These are phyloP conservation scores for Silene noctiflora DNA, from an alignment of 179 eudicot species.

Conservation along the genomic window DNA sequence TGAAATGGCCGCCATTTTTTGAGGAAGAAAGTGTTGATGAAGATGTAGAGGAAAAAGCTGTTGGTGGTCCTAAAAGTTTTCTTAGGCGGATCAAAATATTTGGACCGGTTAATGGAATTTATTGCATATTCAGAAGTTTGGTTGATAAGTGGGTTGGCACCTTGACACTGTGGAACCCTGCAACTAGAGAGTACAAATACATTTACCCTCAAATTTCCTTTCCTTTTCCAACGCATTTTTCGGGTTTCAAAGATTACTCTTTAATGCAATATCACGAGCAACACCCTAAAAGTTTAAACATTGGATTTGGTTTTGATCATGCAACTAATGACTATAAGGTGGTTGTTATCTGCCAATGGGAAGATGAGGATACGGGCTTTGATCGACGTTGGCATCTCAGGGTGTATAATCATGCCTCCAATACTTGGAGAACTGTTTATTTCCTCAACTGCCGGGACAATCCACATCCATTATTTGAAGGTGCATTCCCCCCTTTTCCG, in stretches of 20 bases:
- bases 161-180: not conserved
- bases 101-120: not conserved
- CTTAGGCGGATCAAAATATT: not conserved
- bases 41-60: not conserved
- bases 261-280: not conserved
- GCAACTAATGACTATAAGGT: not conserved
- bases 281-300: not conserved
- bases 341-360: conserved; percentile 6
- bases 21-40: no score
- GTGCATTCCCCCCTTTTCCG: not conserved
- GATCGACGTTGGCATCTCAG: not conserved
- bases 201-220: conserved; percentile 2
- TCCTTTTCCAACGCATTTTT: not conserved
- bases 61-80: not conserved
- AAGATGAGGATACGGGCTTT: not conserved
- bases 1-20: no score
- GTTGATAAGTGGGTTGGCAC: not conserved
- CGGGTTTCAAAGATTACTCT: not conserved
- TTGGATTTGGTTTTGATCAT: conserved; percentile 5
- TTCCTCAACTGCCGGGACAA: not conserved
- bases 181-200: conserved; percentile 2
- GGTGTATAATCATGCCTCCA: not conserved
- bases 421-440: conserved; percentile 3
- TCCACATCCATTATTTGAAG: not conserved
- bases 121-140: not conserved